Base-by-base conservation (phyloP, 345 rosid species). In the Citrus australasica region DNA sequence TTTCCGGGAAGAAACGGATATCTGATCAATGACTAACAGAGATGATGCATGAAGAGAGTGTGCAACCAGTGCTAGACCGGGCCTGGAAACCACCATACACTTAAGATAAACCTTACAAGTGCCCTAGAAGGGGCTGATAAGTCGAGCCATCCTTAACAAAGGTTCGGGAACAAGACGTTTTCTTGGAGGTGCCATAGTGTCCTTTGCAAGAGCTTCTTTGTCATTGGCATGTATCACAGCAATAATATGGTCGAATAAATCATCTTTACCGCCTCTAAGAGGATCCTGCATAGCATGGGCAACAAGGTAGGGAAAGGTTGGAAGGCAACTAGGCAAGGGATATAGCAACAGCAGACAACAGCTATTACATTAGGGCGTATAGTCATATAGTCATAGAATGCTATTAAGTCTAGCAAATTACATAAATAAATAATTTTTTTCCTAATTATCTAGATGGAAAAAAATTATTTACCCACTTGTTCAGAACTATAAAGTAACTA, bases 261-360 rank as follows among this genome's bases (percentile, higher is more conserved):
- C 90, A 65, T 96, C 98, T 82, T 88, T 81, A 60, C 99, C 98
- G 0, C 99, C 99, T 87, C 99, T 88, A 85, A 96, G 81, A 11
- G 99, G 99, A 89, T 94, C 99, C 99, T 95, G 84, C 56, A 73
- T 59, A 28, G 64, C 27, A 66, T 37, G 38, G 19, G 55, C 10
- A 7, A 35, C 40, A 35, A 53, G 28, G 16, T 19, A 35, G 22
- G 66, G 73, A 37, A 4, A 53, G n/a, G 32, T 63, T 27, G 27
- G 55, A 61, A 61, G 9, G 51, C 51, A 46, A 3, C 51, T 46
- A 46, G 51, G 55, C 16, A 64, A 35, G 6, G 42, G 19, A 40
- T 9, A 25, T 25, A 25, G 19, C 24, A 9, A 61, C 37, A 71
- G 74, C 27, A 71, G 62, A 71, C n/a, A 16, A 30, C 38, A 71